Evolutionary conservation across 352 stramenopile species (phyloP), one percentile per base, ranked within the genome.

Genomic region (Phytophthora boehmeriae): DNA sequence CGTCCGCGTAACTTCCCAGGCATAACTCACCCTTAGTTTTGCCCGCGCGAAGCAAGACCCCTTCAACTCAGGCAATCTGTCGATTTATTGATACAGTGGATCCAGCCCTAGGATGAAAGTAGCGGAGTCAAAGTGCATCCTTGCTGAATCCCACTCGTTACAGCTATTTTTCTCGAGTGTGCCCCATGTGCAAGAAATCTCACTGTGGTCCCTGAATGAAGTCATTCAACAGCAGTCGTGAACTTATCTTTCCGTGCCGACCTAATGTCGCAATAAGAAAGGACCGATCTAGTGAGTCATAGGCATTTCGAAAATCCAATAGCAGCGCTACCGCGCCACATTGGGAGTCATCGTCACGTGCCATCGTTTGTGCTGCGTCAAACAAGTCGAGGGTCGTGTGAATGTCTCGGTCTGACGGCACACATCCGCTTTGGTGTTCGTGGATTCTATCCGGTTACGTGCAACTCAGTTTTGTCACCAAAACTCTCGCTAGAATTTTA

Each of bases 71-170:
- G 9, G 17, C 5, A 2, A 41, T 8, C 5, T 2, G n/a, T 61
- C 44, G 1, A 48, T 8, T 17, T 8, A 8, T 6, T 43, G 41
- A 28, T 53, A 60, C 8, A 49, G n/a, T 5, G 43, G 11, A 19
- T 61, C 43, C 6, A 61, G 5, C 2, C n/a, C 43, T 0, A 54
- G 34, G 27, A 61, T 39, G 32, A 61, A 61, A 61, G 23, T 5
- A 54, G 13, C 5, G 54, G 51, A 2, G 51, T 41, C 0, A 50
- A 14, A n/a, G 54, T 30, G 8, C 35, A 61, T 20, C 54, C 54
- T 42, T 61, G 54, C 1, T 43, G 19, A 17, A 61, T 61, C 2
- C 54, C 53, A 32, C 42, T 47, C 0, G 43, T 60, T 28, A 60
- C 25, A 13, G 13, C 3, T 5, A 59, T 20, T 2, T 14, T 6